Base-by-base conservation (phyloP, 768 basidiomycete genomes). In the Amanita thiersii region DNA sequence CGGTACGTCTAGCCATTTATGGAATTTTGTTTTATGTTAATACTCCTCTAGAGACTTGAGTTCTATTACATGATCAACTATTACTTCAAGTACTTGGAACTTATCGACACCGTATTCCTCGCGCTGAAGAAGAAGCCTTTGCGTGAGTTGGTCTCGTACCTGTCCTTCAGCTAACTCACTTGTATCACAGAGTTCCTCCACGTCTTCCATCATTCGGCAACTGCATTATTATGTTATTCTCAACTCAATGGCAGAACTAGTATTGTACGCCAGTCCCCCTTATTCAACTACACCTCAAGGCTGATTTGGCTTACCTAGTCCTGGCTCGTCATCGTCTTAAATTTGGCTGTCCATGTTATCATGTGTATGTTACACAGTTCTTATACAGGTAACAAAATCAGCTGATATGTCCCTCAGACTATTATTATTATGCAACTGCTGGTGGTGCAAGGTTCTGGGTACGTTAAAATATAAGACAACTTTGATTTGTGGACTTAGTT, bases 51-150 rank as follows among this genome's bases (percentile, higher is more conserved):
- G 92, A 77, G 75, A 59, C 71, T 97, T 60, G 86, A 97, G 66
- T 84, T 92, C 56, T 97, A 88, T 70, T 98, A 99, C 70, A 91
- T 98, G 73, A 72, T 97, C 71, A 99, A 99, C 70, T 99, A 98
- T 68, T 92, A 83, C 65, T 89, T 96, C 78, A 97, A 97, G 61
- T 98, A 97, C 62, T 67, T 96, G 49, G 96, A 99, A 65, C 78
- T 98, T 45, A 61, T 94, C 49, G 96, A 98, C 69, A 99, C 96
- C 10, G 77, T 97, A 50, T 99, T 98, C 75, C 79, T 99, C 50
- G 88, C 87, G 7, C 67, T 97, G 54, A 99, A 98, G 79, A 99
- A 98, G 75, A 98, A 98, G 64, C 90, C 90, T 11, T 72, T 99
- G 37, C 87, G 92, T 93, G 56, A 47, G 81, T 64, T 17, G 34